phyloP scores from a whole-genome alignment of 305 asterid species.

The Andrographis paniculata region DNA sequence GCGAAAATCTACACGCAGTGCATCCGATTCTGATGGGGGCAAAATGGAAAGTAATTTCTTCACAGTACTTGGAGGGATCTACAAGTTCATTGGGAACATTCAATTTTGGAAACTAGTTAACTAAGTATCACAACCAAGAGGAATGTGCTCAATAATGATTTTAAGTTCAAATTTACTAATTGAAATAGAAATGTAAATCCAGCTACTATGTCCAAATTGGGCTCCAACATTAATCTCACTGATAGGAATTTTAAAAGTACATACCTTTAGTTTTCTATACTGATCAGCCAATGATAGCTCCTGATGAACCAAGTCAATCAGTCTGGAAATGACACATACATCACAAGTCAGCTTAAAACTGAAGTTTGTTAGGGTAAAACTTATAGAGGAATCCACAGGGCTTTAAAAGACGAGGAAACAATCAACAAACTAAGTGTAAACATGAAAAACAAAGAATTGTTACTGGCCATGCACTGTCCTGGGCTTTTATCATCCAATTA shows the following conservation, averaged over 20 bases:
- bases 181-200: conserved; percentile 2
- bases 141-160: too few species aligned
- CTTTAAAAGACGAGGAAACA: too few species aligned
- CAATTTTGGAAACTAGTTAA: conserved; percentile 29
- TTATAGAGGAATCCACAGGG: conserved; percentile 8
- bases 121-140: conserved; percentile 6
- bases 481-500: too few species aligned
- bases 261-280: conserved; percentile 73
- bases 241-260: conserved; percentile 8
- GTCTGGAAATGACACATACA: conserved; percentile 38
- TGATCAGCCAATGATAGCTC: conserved; percentile 95
- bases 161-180: too few species aligned
- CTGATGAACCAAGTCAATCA: conserved; percentile 84
- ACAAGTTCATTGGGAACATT: too few species aligned
- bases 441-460: too few species aligned
- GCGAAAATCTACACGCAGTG: conserved; percentile 91
- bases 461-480: too few species aligned
- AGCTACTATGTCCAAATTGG: conserved; percentile 5
- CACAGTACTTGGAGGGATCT: conserved; percentile 76
- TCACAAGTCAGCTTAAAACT: conserved; percentile 18
- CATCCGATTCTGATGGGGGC: conserved; percentile 75
- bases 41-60: conserved; percentile 77
- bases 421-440: too few species aligned
- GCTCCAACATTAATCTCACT: not conserved
- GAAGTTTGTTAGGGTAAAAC: conserved; percentile 19